These are phyloP conservation scores for Penicillium rolfsii DNA, from an alignment of 2,329 filamentous ascomycete species.

Conservation along the genomic window DNA sequence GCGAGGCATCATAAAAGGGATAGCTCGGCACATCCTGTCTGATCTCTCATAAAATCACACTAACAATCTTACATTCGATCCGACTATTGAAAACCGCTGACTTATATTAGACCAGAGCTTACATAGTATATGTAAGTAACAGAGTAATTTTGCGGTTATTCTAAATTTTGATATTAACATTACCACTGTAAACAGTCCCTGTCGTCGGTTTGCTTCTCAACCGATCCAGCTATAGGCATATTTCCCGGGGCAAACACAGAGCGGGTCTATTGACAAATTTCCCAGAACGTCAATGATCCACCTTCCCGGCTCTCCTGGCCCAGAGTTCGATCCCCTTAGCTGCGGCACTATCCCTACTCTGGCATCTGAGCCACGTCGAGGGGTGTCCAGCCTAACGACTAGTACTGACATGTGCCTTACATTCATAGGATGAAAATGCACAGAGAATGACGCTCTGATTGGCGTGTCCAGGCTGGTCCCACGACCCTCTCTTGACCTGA, in stretches of 20 bases:
- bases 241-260: background rate
- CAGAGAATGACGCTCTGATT: conserved; percentile 21
- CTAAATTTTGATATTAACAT: background rate
- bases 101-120: background rate
- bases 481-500: conserved; percentile 16
- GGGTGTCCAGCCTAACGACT: conserved; percentile 11
- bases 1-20: conserved; percentile 31
- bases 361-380: conserved; percentile 20
- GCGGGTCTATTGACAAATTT: conserved; percentile 18
- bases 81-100: background rate
- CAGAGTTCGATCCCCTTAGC: conserved; percentile 5
- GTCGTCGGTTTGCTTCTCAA: background rate
- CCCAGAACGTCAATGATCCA: conserved; percentile 21
- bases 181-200: background rate
- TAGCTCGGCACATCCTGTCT: conserved; percentile 14
- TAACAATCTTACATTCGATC: background rate
- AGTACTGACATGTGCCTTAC: conserved; percentile 32
- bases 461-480: conserved; percentile 21
- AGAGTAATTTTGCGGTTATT: background rate
- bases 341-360: conserved; percentile 22
- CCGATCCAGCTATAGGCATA: background rate
- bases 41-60: conserved; percentile 10
- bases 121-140: background rate
- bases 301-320: background rate
- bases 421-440: conserved; percentile 26